Evolutionary conservation across 2,329 filamentous ascomycete genomes (phyloP).

Genomic region (Talaromyces sp.): DNA sequence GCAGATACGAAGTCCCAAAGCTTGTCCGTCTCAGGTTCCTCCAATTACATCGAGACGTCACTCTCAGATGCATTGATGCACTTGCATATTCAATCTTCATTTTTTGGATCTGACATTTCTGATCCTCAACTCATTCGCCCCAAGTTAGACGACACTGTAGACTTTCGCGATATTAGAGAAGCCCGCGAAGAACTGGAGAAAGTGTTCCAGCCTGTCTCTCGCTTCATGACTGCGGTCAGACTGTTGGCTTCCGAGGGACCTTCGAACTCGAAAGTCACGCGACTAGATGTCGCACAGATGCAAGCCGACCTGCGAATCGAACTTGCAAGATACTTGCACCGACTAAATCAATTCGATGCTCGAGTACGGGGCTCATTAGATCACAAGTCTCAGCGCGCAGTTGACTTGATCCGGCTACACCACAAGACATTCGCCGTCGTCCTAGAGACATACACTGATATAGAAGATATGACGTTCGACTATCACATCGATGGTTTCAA

Average conservation of each 20-base stretch:
- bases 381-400: slow-evolving; percentile 18
- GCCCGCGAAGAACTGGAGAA: slow-evolving; percentile 4
- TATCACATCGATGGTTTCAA: slow-evolving; percentile 15
- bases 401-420: slow-evolving; percentile 21
- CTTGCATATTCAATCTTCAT: slow-evolving; percentile 17
- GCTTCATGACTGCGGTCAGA: not conserved
- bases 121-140: not conserved
- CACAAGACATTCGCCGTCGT: slow-evolving; percentile 11
- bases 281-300: not conserved
- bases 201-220: not conserved
- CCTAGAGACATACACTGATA: slow-evolving; percentile 18
- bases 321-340: not conserved
- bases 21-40: not conserved
- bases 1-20: not conserved
- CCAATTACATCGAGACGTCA: slow-evolving; percentile 4
- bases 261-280: not conserved
- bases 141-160: not conserved
- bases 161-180: slow-evolving; percentile 3
- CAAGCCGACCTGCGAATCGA: not conserved
- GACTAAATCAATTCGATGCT: not conserved
- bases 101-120: slow-evolving; percentile 13
- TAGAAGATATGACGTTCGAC: slow-evolving; percentile 12
- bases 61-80: slow-evolving; percentile 18
- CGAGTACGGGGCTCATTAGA: not conserved
- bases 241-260: not conserved